phyloP scores from a whole-genome alignment of 2,329 filamentous ascomycete species.

The Venturia aucupariae region DNA sequence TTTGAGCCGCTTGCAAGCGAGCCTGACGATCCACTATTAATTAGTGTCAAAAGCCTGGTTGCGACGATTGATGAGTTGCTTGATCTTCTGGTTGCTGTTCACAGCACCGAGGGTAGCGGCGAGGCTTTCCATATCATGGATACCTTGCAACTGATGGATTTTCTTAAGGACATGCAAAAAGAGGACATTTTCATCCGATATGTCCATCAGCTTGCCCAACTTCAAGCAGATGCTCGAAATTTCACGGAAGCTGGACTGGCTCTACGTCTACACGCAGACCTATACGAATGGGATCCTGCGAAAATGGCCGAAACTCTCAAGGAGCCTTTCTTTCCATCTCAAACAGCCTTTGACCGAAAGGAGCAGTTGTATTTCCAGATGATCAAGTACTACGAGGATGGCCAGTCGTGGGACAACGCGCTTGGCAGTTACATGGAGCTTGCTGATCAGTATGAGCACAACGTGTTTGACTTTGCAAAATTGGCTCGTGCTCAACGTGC shows the following conservation, averaged over 20 bases:
- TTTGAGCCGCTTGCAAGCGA: conserved; percentile 63
- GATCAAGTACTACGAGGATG: conserved; percentile 89
- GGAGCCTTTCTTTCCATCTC: conserved; percentile 71
- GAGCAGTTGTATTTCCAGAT: conserved; percentile 89
- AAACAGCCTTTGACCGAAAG: conserved; percentile 85
- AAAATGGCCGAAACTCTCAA: conserved; percentile 54
- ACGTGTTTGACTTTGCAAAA: conserved; percentile 84
- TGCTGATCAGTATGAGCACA: conserved; percentile 81
- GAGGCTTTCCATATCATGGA: conserved; percentile 81
- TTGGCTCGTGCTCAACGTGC: conserved; percentile 80
- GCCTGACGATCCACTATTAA: conserved; percentile 63
- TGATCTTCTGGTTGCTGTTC: conserved; percentile 81
- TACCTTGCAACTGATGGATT: conserved; percentile 86
- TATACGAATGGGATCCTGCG: conserved; percentile 82
- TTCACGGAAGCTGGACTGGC: conserved; percentile 82
- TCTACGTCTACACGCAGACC: conserved; percentile 78
- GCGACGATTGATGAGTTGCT: conserved; percentile 82
- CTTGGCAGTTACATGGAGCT: conserved; percentile 84
- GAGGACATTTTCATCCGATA: conserved; percentile 96
- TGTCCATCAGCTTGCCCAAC: conserved; percentile 76
- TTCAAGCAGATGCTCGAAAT: conserved; percentile 69
- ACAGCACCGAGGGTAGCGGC: conserved; percentile 62
- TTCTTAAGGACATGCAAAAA: conserved; percentile 91
- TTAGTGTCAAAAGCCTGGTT: conserved; percentile 68
- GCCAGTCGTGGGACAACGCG: conserved; percentile 87